Conservation (phyloP, 2,329 filamentous ascomycete genomes). For the Coccinonectria pachysandricola region DNA sequence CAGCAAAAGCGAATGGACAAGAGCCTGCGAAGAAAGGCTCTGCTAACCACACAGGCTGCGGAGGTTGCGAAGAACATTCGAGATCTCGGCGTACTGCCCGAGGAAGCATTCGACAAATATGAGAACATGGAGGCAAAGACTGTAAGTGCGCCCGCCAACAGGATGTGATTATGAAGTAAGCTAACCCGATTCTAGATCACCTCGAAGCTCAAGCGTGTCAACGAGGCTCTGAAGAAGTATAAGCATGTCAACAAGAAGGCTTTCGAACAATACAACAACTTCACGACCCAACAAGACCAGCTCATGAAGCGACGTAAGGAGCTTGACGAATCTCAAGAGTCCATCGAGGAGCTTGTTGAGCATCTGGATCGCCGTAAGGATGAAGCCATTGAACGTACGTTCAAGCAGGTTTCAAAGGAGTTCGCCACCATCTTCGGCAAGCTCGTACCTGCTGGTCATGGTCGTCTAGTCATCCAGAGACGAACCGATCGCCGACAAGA, state of each 20-base stretch:
- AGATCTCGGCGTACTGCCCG: constrained; percentile 83
- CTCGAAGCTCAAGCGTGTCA: constrained; percentile 76
- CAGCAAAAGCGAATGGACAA: constrained; percentile 88
- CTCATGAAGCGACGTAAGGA: constrained; percentile 77
- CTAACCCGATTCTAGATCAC: constrained; percentile 34
- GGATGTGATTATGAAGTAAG: too few relatives aligned
- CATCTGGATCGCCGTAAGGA: constrained; percentile 93
- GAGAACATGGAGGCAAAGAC: constrained; percentile 69
- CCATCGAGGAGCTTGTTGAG: constrained; percentile 85
- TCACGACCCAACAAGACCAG: constrained; percentile 82
- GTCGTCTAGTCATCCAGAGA: constrained; percentile 84
- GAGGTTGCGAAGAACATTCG: constrained; percentile 85
- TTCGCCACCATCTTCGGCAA: constrained; percentile 91
- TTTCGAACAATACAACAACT: constrained; percentile 97
- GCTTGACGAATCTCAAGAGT: constrained; percentile 73
- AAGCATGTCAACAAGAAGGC: constrained; percentile 99
- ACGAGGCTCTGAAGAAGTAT: constrained; percentile 90
- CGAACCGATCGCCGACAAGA: constrained; percentile 64
- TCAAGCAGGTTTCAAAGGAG: constrained; percentile 92
- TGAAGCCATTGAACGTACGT: constrained; percentile 94
- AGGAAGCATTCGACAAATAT: constrained; percentile 89
- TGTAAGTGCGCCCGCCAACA: too few relatives aligned
- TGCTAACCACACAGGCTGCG: constrained; percentile 63
- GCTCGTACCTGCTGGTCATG: constrained; percentile 86
- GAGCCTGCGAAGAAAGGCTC: constrained; percentile 77